Percentiles rank a stretch among this genome's conserved stretches.
These are phyloP conservation scores for Phytopythium vexans DNA, from an alignment of 352 stramenopile genomes.

Conservation along the genomic window DNA sequence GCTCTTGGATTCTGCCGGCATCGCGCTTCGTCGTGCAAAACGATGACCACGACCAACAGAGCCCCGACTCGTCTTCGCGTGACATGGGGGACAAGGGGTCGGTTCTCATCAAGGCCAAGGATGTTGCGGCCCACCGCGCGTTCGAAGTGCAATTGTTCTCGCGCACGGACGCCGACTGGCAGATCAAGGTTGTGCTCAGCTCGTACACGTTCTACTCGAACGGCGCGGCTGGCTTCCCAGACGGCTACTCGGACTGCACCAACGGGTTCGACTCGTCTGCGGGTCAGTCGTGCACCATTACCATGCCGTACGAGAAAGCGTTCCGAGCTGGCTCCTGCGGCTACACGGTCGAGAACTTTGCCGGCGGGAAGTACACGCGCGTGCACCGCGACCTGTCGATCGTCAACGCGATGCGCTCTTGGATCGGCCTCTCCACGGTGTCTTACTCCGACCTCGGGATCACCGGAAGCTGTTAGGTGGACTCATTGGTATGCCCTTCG, in stretches of 20 bases:
- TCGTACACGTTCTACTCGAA: constrained; percentile 59
- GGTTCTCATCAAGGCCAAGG: constrained; percentile 48
- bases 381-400: constrained; percentile 64
- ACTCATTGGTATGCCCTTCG: neutral
- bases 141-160: constrained; percentile 64
- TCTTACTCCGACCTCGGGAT: constrained; percentile 32
- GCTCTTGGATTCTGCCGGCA: constrained; percentile 57
- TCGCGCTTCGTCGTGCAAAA: constrained; percentile 73
- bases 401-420: constrained; percentile 62
- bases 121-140: constrained; percentile 43
- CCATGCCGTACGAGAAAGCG: constrained; percentile 45
- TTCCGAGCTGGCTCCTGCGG: constrained; percentile 48
- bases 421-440: constrained; percentile 36
- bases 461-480: constrained; percentile 26
- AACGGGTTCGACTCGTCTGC: constrained; percentile 26
- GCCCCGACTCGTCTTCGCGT: constrained; percentile 37
- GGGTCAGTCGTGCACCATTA: constrained; percentile 27
- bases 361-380: constrained; percentile 60
- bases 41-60: constrained; percentile 74
- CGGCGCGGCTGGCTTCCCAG: constrained; percentile 50
- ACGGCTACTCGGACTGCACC: constrained; percentile 43
- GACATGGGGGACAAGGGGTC: constrained; percentile 57
- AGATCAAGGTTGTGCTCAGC: constrained; percentile 66
- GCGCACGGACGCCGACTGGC: constrained; percentile 53
- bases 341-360: constrained; percentile 55